Percentiles rank a stretch among this genome's conserved stretches.
These are phyloP conservation scores for Monilinia fructicola DNA, from an alignment of 2,329 filamentous ascomycete genomes.

Conservation along the genomic window DNA sequence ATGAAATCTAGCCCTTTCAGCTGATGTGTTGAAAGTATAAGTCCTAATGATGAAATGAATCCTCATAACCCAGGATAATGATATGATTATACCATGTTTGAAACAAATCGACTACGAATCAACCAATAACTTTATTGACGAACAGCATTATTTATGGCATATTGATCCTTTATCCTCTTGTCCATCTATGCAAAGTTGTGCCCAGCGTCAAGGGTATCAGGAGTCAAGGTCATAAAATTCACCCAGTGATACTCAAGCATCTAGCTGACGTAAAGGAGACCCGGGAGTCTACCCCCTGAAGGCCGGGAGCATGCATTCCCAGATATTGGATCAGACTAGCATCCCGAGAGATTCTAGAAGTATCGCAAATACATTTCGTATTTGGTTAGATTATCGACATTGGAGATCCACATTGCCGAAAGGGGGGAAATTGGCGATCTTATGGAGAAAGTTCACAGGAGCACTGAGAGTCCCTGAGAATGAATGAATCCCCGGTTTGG, in stretches of 20 bases:
- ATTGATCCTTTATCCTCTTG: not conserved
- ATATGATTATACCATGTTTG: not conserved
- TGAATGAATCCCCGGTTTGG: too few relatives aligned
- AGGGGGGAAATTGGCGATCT: constrained; percentile 11
- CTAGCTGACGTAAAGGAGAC: not conserved
- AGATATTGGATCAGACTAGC: not conserved
- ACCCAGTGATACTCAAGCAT: not conserved
- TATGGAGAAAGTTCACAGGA: not conserved
- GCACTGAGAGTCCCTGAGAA: not conserved
- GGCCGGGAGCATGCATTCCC: not conserved
- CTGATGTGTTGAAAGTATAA: not conserved
- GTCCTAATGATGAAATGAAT: not conserved
- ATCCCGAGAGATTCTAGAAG: not conserved
- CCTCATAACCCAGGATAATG: not conserved
- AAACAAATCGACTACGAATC: constrained; percentile 1
- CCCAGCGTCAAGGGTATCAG: too few relatives aligned
- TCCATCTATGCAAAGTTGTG: not conserved
- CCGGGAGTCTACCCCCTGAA: not conserved
- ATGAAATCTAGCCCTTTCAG: not conserved
- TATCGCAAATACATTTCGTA: not conserved
- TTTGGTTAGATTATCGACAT: not conserved
- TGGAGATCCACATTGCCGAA: not conserved
- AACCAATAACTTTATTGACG: not conserved
- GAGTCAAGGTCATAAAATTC: not conserved
- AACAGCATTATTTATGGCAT: not conserved